Conservation (phyloP, 1,284 basidiomycete species). For the Megacollybia platyphylla region DNA sequence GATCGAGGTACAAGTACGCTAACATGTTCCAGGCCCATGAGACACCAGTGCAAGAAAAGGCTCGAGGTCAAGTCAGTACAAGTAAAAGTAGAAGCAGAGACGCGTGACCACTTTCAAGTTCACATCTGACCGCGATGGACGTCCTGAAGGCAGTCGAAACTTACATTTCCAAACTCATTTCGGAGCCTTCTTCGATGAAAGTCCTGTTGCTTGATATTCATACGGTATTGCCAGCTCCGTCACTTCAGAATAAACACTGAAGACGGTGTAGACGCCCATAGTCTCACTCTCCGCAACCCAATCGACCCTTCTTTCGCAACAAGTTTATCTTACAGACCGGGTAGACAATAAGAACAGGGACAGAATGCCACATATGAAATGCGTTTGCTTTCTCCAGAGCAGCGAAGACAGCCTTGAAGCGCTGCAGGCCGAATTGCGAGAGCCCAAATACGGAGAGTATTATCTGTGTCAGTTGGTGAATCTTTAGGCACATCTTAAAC, state of each 20-base stretch:
- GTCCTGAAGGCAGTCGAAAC: conserved; percentile 90
- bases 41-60: too few relatives aligned
- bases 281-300: conserved; percentile 94
- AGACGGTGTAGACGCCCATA: conserved; percentile 73
- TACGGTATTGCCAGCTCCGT: conserved; percentile 43
- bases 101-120: too few relatives aligned
- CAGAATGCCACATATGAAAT: conserved; percentile 91
- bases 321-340: conserved; percentile 95
- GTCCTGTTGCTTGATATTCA: conserved; percentile 93
- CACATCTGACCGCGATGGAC: conserved; percentile 52
- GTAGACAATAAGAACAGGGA: conserved; percentile 88
- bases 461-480: conserved; percentile 89
- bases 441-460: conserved; percentile 93
- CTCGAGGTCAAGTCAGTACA: too few relatives aligned
- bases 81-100: too few relatives aligned
- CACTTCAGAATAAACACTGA: background rate
- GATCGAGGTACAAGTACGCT: too few relatives aligned
- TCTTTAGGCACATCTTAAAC: conserved; percentile 18
- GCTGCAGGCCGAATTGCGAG: conserved; percentile 73
- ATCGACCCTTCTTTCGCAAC: conserved; percentile 86
- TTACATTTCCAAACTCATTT: conserved; percentile 87
- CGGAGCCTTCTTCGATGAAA: conserved; percentile 86
- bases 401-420: conserved; percentile 73
- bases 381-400: conserved; percentile 85
- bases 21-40: too few relatives aligned